Conservation (phyloP, 1,284 basidiomycete genomes). For the Apiotrichum gamsii region DNA sequence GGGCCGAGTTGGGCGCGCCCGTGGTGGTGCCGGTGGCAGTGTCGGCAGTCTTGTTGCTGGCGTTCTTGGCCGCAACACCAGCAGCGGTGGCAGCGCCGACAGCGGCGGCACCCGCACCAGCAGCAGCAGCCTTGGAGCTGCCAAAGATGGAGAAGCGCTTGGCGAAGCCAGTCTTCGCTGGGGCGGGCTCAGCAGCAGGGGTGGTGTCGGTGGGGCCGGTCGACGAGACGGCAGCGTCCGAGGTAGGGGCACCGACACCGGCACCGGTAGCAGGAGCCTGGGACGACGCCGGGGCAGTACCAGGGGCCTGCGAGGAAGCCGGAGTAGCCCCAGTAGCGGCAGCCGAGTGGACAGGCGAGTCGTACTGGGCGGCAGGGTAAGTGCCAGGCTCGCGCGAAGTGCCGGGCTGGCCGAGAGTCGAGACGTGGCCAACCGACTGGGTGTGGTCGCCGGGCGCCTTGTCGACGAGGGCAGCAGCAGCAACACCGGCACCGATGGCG, state of each 20-base stretch:
- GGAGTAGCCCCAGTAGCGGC: too few relatives aligned
- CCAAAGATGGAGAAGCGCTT: background rate
- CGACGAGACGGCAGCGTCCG: background rate
- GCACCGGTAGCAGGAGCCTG: too few relatives aligned
- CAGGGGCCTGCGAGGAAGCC: too few relatives aligned
- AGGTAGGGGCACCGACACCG: too few relatives aligned
- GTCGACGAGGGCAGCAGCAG: too few relatives aligned
- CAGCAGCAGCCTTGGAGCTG: background rate
- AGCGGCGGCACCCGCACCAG: constrained; percentile 3
- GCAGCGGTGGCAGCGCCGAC: constrained; percentile 2
- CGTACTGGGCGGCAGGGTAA: constrained; percentile 18
- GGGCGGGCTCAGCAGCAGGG: background rate
- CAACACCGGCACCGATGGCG: background rate
- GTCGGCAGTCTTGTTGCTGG: background rate
- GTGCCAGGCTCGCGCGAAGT: constrained; percentile 21
- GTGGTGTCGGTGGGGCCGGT: background rate
- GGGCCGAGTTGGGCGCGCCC: background rate
- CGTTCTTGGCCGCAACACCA: too few relatives aligned
- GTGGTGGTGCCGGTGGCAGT: constrained; percentile 1
- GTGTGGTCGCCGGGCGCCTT: constrained; percentile 24
- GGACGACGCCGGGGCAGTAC: too few relatives aligned
- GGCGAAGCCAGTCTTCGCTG: background rate
- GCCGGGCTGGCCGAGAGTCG: constrained; percentile 16
- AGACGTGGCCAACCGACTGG: constrained; percentile 29
- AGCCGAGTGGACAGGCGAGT: too few relatives aligned